Evolutionary conservation across 2,329 filamentous ascomycete genomes (phyloP).

Genomic region (Pseudogymnoascus sp.): DNA sequence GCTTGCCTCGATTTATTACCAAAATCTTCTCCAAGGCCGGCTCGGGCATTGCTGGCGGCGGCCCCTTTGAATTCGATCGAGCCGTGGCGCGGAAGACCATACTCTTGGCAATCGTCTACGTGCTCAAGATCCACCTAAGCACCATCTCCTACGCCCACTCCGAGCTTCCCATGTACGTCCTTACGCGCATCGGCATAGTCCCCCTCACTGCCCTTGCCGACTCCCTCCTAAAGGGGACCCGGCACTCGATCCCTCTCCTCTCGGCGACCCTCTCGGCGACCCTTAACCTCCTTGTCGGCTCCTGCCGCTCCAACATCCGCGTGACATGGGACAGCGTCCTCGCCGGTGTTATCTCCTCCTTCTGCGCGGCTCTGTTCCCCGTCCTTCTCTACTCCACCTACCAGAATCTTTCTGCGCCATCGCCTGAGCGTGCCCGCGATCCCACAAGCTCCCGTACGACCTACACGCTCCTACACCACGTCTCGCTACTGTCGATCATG

Average conservation of each 20-base stretch:
- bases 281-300: slow-evolving; percentile 43
- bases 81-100: slow-evolving; percentile 39
- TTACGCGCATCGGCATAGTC: slow-evolving; percentile 43
- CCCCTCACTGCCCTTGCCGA: slow-evolving; percentile 43
- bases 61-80: slow-evolving; percentile 44
- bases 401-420: slow-evolving; percentile 32
- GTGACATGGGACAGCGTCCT: slow-evolving; percentile 45
- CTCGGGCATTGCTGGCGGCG: slow-evolving; percentile 45
- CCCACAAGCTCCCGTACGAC: slow-evolving; percentile 36
- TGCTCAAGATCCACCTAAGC: slow-evolving; percentile 43
- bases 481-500: slow-evolving; percentile 40
- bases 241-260: slow-evolving; percentile 40
- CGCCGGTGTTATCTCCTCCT: slow-evolving; percentile 43
- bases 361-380: slow-evolving; percentile 45
- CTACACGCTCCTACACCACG: slow-evolving; percentile 45
- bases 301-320: slow-evolving; percentile 36
- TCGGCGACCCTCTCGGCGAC: slow-evolving; percentile 43
- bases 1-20: slow-evolving; percentile 21
- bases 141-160: slow-evolving; percentile 48
- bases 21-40: slow-evolving; percentile 27
- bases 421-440: slow-evolving; percentile 23
- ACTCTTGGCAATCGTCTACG: slow-evolving; percentile 41
- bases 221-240: slow-evolving; percentile 37
- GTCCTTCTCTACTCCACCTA: slow-evolving; percentile 43
- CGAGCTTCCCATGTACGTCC: slow-evolving; percentile 43